phyloP scores from a whole-genome alignment of 495 filamentous ascomycete genomes.

The Bacidia gigantensis region DNA sequence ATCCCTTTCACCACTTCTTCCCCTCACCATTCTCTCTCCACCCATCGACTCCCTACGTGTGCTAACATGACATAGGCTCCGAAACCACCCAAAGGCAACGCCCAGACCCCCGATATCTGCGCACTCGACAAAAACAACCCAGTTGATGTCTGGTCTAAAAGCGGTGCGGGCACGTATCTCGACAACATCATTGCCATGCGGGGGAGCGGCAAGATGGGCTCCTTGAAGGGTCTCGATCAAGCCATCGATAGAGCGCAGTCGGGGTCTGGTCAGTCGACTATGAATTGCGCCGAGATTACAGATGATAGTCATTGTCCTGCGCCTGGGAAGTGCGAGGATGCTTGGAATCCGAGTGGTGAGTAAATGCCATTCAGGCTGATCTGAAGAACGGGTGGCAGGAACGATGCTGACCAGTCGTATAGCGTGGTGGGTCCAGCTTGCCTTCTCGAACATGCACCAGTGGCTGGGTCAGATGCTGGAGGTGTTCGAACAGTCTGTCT shows the following conservation, averaged over 20 bases:
- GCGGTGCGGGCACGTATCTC: not conserved
- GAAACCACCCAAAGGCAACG: not conserved
- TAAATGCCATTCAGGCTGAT: no score
- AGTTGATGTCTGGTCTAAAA: not conserved
- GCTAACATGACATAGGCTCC: not conserved
- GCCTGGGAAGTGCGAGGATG: not conserved
- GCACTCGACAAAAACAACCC: not conserved
- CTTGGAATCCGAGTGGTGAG: not conserved
- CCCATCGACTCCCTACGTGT: no score
- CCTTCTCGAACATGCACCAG: not conserved
- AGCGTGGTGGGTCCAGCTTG: not conserved
- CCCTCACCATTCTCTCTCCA: no score
- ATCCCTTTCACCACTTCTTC: no score
- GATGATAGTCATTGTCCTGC: not conserved
- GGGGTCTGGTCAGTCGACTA: not conserved
- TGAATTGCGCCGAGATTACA: not conserved
- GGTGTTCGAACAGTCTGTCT: not conserved
- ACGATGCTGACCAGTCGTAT: not conserved
- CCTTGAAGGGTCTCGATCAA: not conserved
- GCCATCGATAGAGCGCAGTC: not conserved
- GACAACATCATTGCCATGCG: not conserved
- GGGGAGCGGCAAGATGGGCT: not conserved
- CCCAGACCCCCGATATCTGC: not conserved
- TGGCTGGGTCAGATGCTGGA: not conserved
- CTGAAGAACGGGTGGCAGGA: not conserved